Base-by-base conservation (phyloP, 352 stramenopile genomes). In the Phytophthora ramorum region DNA sequence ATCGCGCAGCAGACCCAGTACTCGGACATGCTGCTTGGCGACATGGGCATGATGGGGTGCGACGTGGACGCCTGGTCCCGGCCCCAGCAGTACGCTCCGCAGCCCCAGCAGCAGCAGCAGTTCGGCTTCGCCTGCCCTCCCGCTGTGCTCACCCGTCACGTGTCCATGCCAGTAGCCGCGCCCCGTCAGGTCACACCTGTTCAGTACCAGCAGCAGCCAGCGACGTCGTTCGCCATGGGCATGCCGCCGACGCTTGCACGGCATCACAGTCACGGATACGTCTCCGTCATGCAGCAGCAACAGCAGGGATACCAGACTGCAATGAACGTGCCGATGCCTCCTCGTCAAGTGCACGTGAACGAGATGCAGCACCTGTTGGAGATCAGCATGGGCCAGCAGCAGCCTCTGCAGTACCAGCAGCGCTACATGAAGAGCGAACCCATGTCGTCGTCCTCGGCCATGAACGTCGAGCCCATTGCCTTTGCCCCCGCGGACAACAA, bases 391-490 rank as follows among this genome's bases (percentile, higher is more conserved):
- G 70, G 66, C 17, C 71, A 91, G 17, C 82, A 92, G 66, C 81
- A 89, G 49, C 77, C 66, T n/a, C 47, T 73, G 22, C 63, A 65
- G 48, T 71, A 72, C 20, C 55, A 45, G 28, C 56, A 70, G 12
- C 58, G 46, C 1, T 41, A 66, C 19, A 73, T 76, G 44, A 81
- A 83, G 72, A 34, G 48, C 22, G 66, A 80, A 32, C 20, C 58
- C 6, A 66, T 69, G 37, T 48, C 66, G 6, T 53, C 74, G 7
- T 70, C 67, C 0, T 62, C 63, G 1, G 41, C 56, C 0, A 74
- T 89, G 56, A 81, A 78, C 53, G 75, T 91, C 40, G 84, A 92
- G 72, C 84, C 84, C 3, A 91, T 92, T 52, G 76, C 80, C 17
- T 92, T 92, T 59, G 78, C 60, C 1, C 51, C 65, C 0, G 52